These are phyloP conservation scores for Apophysomyces ossiformis DNA, from an alignment of 371 early-diverging fungal genomes.

Conservation along the genomic window DNA sequence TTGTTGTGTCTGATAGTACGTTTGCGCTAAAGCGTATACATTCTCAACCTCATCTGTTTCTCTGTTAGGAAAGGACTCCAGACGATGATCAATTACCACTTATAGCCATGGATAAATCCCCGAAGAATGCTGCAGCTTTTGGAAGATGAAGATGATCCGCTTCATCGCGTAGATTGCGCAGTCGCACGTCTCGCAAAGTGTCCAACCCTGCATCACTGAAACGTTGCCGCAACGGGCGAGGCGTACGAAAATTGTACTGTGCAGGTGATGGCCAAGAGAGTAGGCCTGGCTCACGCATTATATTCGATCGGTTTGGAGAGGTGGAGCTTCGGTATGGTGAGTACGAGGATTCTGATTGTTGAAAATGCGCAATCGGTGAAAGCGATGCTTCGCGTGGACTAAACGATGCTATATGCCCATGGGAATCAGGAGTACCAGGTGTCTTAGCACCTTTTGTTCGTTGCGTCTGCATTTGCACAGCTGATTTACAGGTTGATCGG, in stretches of 20 bases:
- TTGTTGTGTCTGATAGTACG: constrained; percentile 63
- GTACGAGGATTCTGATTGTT: neutral
- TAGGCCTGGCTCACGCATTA: neutral
- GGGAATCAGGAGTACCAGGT: constrained; percentile 8
- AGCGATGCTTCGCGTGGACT: constrained; percentile 15
- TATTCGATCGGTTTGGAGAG: constrained; percentile 6
- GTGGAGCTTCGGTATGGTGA: constrained; percentile 7
- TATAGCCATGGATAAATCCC: constrained; percentile 20
- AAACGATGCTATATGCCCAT: constrained; percentile 21
- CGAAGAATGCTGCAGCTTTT: constrained; percentile 21
- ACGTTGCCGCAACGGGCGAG: constrained; percentile 1
- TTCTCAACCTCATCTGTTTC: constrained; percentile 60
- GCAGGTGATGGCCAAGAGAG: constrained; percentile 14
- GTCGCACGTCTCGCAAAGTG: constrained; percentile 23
- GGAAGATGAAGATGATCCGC: constrained; percentile 20
- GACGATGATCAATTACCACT: constrained; percentile 1
- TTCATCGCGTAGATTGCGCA: constrained; percentile 19
- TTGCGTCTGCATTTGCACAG: neutral
- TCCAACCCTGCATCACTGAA: constrained; percentile 2
- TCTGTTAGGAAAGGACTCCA: neutral
- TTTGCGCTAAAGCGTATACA: constrained; percentile 62
- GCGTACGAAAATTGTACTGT: constrained; percentile 1
- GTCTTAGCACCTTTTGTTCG: neutral
- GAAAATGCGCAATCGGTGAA: constrained; percentile 19
- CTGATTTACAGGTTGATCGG: neutral